A percentile compares a stretch with the other conserved stretches of the same genome.
phyloP scores from a whole-genome alignment of 805 yeast species.

The Pichia heedii region DNA sequence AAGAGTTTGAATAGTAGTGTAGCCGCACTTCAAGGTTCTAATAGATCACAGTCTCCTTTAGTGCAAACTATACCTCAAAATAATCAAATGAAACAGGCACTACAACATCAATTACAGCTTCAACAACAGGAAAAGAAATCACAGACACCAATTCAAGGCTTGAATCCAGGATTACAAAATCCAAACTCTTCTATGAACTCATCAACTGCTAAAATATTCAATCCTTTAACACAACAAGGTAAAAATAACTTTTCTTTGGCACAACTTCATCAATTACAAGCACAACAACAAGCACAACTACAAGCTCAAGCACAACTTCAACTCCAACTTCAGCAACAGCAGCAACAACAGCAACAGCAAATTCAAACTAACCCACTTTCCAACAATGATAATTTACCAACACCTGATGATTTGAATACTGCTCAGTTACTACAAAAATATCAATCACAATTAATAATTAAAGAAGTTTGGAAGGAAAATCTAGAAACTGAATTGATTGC shows the following conservation, averaged over 20 bases:
- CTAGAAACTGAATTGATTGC: conserved; percentile 57
- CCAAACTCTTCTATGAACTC: conserved; percentile 12
- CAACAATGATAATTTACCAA: not conserved
- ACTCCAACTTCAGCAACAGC: conserved; percentile 14
- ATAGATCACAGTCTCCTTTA: not conserved
- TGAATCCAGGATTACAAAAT: not conserved
- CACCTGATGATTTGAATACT: not conserved
- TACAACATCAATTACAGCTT: conserved; percentile 15
- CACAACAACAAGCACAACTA: conserved; percentile 17
- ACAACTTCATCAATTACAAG: conserved; percentile 13
- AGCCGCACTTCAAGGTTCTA: not conserved
- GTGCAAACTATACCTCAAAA: conserved; percentile 20
- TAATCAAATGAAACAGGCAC: conserved; percentile 24
- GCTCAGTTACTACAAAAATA: not conserved
- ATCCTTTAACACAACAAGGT: conserved; percentile 9
- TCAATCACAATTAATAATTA: conserved; percentile 39
- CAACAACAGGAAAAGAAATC: conserved; percentile 11
- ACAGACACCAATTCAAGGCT: not conserved
- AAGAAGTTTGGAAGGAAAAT: conserved; percentile 70
- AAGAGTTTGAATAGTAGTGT: too few species aligned
- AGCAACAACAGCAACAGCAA: conserved; percentile 7
- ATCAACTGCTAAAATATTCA: conserved; percentile 16
- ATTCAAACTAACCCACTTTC: not conserved
- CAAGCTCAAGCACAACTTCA: conserved; percentile 10
- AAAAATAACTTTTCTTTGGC: conserved; percentile 11